Evolutionary conservation across 495 filamentous ascomycete species (phyloP), one percentile per base, ranked within the genome.

Genomic region (Penicillium bovifimosum): DNA sequence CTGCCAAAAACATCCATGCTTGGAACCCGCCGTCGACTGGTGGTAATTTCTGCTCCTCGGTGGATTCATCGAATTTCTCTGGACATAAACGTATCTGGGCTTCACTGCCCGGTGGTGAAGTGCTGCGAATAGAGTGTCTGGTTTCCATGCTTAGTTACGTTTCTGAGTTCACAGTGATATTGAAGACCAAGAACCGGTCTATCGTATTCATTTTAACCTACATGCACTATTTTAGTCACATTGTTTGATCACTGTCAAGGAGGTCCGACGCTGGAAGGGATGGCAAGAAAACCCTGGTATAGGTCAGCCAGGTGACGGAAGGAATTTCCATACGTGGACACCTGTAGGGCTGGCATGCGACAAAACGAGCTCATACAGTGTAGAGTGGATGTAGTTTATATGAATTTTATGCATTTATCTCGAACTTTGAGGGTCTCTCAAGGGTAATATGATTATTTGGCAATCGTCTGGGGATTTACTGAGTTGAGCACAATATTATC

Each of bases 1-100:
- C 51, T 33, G 14, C 28, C 16, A 53, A n/a, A n/a, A 53, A 53
- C 51, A 53, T 46, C 51, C 51, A 53, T 41, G 51, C 51, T 5
- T 47, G 51, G 17, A 53, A 39, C 1, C 51, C 51, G 29, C 51
- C 41, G 29, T 53, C 51, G 7, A 40, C 35, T 4, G 51, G 51
- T 29, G 51, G 35, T 33, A 53, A 24, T 6, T 20, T 39, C 1
- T 47, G 20, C 16, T 34, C 32, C 6, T 53, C 17, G 11, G 16
- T 24, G 6, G 50, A 16, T 10, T 31, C 34, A 11, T 53, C 51
- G 8, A 41, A 41, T 6, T 53, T 53, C 9, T 53, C 51, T 11
- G 34, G 41, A 14, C 33, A 47, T 26, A 45, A 32, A 5, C 42
- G 42, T 33, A 46, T 32, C n/a, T 45, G 42, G 9, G 51, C 34